Conservation (phyloP, 108 stramenopile genomes). For the Ochromonas danica region DNA sequence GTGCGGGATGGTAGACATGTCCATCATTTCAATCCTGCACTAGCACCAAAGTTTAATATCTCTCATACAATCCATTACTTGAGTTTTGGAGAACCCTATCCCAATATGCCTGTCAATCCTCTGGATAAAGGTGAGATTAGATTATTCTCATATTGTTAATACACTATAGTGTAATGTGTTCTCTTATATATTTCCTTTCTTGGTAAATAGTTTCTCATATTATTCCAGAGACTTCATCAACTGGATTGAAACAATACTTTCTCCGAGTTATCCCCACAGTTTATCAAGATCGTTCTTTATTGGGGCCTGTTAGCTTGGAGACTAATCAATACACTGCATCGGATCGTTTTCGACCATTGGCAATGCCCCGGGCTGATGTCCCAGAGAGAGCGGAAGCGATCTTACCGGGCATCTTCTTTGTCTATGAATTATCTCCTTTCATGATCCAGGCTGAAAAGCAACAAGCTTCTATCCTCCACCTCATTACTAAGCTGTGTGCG, state of each 20-base stretch:
- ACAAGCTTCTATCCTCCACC: constrained; percentile 72
- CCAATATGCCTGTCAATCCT: constrained; percentile 21
- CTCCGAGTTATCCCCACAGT: constrained; percentile 86
- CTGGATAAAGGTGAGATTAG: constrained; percentile 16
- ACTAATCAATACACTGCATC: constrained; percentile 81
- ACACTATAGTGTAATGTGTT: too few species aligned
- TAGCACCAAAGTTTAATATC: constrained; percentile 84
- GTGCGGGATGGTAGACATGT: constrained; percentile 64
- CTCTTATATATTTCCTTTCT: too few species aligned
- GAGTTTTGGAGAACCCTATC: constrained; percentile 66
- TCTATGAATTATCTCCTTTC: constrained; percentile 97
- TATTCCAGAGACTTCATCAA: constrained; percentile 64
- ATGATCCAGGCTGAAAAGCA: constrained; percentile 76
- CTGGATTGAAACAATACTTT: constrained; percentile 91
- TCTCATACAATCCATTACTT: constrained; percentile 86
- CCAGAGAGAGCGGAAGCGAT: constrained; percentile 64
- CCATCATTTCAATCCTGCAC: constrained; percentile 63
- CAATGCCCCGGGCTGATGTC: constrained; percentile 64
- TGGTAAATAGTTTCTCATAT: constrained; percentile 33
- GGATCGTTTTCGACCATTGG: constrained; percentile 79
- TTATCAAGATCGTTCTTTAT: constrained; percentile 68
- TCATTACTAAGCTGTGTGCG: constrained; percentile 84
- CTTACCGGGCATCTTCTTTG: constrained; percentile 92
- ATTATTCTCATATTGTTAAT: too few species aligned
- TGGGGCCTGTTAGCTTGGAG: too few species aligned